Evolutionary conservation across 768 basidiomycete species (phyloP), one percentile per base, ranked within the genome.

Genomic region (Rhizopogon vulgaris): DNA sequence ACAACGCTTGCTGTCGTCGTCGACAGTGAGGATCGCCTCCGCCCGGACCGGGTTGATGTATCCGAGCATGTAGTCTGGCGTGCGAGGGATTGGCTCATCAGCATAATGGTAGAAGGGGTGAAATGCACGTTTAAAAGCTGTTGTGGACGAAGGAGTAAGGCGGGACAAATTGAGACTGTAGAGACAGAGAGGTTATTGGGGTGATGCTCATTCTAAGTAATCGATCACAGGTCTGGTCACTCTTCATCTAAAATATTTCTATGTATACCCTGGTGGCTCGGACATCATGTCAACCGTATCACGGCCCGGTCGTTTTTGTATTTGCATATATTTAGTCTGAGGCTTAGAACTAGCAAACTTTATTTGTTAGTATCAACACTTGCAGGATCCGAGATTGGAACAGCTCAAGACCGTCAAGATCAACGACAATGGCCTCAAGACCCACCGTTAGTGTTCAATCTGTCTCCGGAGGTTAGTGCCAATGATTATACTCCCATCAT

Each of bases 391-490:
- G 42, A 25, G 32, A 39, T 27, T 36, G 48, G 43, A 11, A 32
- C 14, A 54, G 27, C 62, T 73, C 77, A 73, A 79, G 75, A 76
- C 58, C 60, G 38, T 58, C 65, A 63, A 63, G 66, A 63, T 50
- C 63, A 54, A 63, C 73, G 61, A 69, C 66, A 71, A 94, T 95
- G 93, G 89, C 93, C 73, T 88, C 90, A 63, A 82, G 93, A 75
- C 93, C 93, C 56, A 94, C 90, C 69, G 90, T 96, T 66, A 80
- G 80, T 75, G 83, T 96, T 48, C 87, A 80, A 70, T 79, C 86
- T 65, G 70, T 78, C 61, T 73, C 84, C 48, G 90, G 90, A 74
- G 89, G 88, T 86, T 62, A 52, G 76, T 66, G 38, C 25, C 51
- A n/a, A n/a, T n/a, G n/a, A n/a, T n/a, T n/a, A n/a, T n/a, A n/a